Evolutionary conservation across 208 protist genomes (phyloP), one percentile per base, ranked within the genome.

Genomic region (Wallacemonas rigidus): DNA sequence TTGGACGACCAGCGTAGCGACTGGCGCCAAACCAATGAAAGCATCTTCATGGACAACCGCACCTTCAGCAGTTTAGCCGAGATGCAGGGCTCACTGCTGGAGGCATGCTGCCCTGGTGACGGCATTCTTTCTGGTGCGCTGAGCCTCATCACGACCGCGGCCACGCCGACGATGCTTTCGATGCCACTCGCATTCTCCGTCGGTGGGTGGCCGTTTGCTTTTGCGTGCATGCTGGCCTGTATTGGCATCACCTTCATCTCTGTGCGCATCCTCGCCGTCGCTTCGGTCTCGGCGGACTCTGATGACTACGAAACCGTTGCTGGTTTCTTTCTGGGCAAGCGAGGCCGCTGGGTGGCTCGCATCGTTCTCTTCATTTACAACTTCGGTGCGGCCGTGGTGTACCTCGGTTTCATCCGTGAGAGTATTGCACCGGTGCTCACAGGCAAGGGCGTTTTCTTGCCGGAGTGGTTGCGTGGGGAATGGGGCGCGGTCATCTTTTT

Each of bases 271-370:
- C 81, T 94, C 60, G 86, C 89, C 9, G 76, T 89, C 17, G 84
- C 89, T 57, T 94, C 89, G 15, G 72, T 85, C 12, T 91, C 84
- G 5, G 89, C 84, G 38, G 81, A 83, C 70, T 90, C 84, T 11
- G 83, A 91, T 51, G 89, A 94, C 82, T 94, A 90, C 75, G 89
- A 90, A 70, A 89, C 79, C 40, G 89, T 94, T 15, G 80, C 85
- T 38, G 86, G 79, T 57, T 92, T 92, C 56, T 92, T 94, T 38
- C 82, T 94, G 41, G 86, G 84, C 48, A 15, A 55, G 39, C 81
- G 79, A 41, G 82, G 86, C 7, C 75, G 75, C 11, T 90, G 80
- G 85, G 63, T 74, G 15, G 75, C 81, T 38, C 89, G 89, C 39
- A 63, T 68, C 14, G 75, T 90, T 48, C 80, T 94, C 41, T 88